Evolutionary conservation across 768 basidiomycete genomes (phyloP).

Genomic region (Lentinula sp.): DNA sequence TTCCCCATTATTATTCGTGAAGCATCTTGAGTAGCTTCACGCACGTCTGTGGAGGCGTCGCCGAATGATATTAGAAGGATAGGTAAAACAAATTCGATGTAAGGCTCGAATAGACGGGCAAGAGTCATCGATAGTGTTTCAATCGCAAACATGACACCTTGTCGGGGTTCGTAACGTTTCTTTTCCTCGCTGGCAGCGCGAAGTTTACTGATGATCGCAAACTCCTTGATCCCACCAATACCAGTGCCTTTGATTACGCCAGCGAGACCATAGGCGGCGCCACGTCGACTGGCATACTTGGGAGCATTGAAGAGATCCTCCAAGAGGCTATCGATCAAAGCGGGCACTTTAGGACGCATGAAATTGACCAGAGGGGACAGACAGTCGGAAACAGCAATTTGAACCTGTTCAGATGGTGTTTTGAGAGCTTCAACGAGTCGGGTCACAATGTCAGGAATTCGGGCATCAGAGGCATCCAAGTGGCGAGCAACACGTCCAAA

Average conservation of each 20-base stretch:
- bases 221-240: slow-evolving; percentile 79
- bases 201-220: slow-evolving; percentile 68
- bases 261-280: slow-evolving; percentile 93
- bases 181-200: slow-evolving; percentile 82
- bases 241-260: slow-evolving; percentile 92
- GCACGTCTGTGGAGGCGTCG: slow-evolving; percentile 79
- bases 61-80: slow-evolving; percentile 82
- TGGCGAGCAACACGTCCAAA: slow-evolving; percentile 91
- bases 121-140: slow-evolving; percentile 86
- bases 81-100: slow-evolving; percentile 78
- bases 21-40: slow-evolving; percentile 90
- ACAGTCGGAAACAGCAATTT: slow-evolving; percentile 95
- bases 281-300: slow-evolving; percentile 93
- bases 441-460: slow-evolving; percentile 78
- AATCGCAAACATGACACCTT: slow-evolving; percentile 93
- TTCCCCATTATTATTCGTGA: slow-evolving; percentile 93
- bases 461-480: slow-evolving; percentile 67
- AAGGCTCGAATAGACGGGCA: slow-evolving; percentile 90
- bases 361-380: slow-evolving; percentile 78
- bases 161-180: slow-evolving; percentile 77
- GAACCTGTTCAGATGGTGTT: slow-evolving; percentile 94
- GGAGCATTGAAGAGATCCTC: slow-evolving; percentile 68
- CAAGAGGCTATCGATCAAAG: slow-evolving; percentile 72
- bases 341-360: slow-evolving; percentile 50
- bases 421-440: slow-evolving; percentile 83